Base-by-base conservation (phyloP, 2,329 filamentous ascomycete genomes). In the Bipolaris sorokiniana region DNA sequence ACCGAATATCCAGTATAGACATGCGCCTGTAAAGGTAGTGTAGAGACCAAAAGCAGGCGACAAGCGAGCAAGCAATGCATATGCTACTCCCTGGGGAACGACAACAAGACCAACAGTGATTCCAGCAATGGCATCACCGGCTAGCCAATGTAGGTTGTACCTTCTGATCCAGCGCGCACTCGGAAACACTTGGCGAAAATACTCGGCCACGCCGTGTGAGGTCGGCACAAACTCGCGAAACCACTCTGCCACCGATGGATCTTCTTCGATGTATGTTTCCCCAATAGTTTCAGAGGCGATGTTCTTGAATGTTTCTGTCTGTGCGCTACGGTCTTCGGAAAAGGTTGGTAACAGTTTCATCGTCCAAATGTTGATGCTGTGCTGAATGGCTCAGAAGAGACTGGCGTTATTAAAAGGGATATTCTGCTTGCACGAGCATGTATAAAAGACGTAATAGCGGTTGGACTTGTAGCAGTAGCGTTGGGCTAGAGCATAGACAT, bases 1-100 rank as follows among this genome's bases (percentile, higher is more conserved):
- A 11, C 93, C 94, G 72, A 97, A 97, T 73, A 97, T 90, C 93
- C 93, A 97, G 78, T 98, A 98, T 57, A 96, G 83, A 61, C 96
- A 76, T 3, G 96, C 92, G 48, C 94, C 94, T 84, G 97, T 95
- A 74, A 98, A 97, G 0, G 93, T 97, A 0, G 94, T 94, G 77
- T 96, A 96, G 1, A 97, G 83, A 51, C 94, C 94, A 70, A 88
- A 97, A 69, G 97, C 84, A 3, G 89, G 86, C 0, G 85, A 82
- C 22, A 97, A 82, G 52, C 88, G 84, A 48, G 93, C 93, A 22
- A 98, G 83, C 61, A 88, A 83, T 23, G 93, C 92, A 77, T 98
- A 98, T 0, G 93, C 92, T 93, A 98, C 97, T 63, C 91, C 89
- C 73, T 98, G 93, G 5, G 93, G 93, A 11, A 98, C 91, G 23